A percentile compares a stretch with the other conserved stretches of the same genome.
Conservation (phyloP, 2,329 filamentous ascomycete species). For the Setomelanomma holmii region DNA sequence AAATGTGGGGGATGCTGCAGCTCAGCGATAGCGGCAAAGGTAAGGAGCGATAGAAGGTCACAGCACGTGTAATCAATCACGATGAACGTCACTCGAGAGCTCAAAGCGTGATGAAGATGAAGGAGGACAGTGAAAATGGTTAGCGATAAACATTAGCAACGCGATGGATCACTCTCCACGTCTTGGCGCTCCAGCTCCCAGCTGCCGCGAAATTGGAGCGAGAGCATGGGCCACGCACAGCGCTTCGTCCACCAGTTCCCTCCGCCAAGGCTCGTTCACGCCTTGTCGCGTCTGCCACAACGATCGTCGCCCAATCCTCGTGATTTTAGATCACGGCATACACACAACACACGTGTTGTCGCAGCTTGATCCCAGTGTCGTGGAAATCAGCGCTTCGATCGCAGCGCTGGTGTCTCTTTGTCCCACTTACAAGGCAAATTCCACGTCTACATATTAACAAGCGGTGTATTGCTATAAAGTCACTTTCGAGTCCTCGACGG, state of each 20-base stretch:
- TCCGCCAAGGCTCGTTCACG: neutral
- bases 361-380: no score
- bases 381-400: no score
- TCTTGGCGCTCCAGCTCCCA: conserved; percentile 15
- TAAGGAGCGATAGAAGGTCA: conserved; percentile 16
- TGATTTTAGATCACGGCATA: no score
- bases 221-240: conserved; percentile 16
- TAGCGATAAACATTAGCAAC: conserved; percentile 13
- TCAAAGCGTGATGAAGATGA: conserved; percentile 8
- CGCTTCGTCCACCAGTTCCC: conserved; percentile 16
- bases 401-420: no score
- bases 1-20: conserved; percentile 26
- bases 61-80: conserved; percentile 6
- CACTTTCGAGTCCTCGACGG: no score
- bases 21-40: conserved; percentile 3
- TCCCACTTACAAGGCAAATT: no score
- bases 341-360: no score
- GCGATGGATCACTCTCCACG: conserved; percentile 13
- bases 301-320: conserved; percentile 12
- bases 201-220: conserved; percentile 13
- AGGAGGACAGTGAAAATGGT: conserved; percentile 5
- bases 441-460: no score
- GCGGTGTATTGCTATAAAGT: no score
- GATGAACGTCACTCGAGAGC: neutral
- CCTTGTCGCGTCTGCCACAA: conserved; percentile 4